Conservation (phyloP, 495 filamentous ascomycete genomes). For the Penicillium maclennaniae region DNA sequence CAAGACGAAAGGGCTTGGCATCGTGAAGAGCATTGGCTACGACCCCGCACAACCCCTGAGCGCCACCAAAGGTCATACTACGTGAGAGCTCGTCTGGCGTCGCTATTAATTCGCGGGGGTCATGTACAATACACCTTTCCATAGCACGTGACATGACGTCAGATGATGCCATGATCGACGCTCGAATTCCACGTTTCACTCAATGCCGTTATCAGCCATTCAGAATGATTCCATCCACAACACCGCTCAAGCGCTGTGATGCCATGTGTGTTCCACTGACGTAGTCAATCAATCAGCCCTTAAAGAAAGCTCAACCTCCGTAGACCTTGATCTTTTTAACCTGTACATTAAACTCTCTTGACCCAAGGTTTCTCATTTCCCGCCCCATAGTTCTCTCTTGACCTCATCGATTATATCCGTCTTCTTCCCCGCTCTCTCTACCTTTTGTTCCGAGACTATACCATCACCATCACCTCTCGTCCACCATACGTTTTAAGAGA, state of each 20-base stretch:
- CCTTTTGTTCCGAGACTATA: background rate
- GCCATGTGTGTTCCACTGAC: constrained; percentile 19
- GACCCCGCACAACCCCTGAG: constrained; percentile 61
- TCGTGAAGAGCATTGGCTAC: constrained; percentile 89
- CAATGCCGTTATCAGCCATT: background rate
- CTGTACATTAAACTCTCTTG: background rate
- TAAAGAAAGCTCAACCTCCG: background rate
- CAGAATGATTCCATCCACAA: background rate
- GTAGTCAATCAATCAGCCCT: constrained; percentile 3
- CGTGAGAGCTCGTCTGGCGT: background rate
- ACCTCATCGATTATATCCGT: background rate
- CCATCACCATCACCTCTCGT: background rate
- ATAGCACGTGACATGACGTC: constrained; percentile 24
- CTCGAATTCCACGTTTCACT: background rate
- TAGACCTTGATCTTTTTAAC: background rate
- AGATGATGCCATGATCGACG: constrained; percentile 16
- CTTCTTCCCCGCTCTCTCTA: background rate
- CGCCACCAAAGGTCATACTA: constrained; percentile 11
- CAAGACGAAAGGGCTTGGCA: constrained; percentile 90
- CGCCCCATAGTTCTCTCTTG: background rate
- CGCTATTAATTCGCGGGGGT: background rate
- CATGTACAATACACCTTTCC: too few species aligned
- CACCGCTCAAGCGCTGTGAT: background rate
- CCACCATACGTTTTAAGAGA: background rate
- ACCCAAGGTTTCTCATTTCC: background rate